A percentile compares a stretch with the other conserved stretches of the same genome.
phyloP scores from a whole-genome alignment of 148 eudicot genomes.

The Linanthus parryae region DNA sequence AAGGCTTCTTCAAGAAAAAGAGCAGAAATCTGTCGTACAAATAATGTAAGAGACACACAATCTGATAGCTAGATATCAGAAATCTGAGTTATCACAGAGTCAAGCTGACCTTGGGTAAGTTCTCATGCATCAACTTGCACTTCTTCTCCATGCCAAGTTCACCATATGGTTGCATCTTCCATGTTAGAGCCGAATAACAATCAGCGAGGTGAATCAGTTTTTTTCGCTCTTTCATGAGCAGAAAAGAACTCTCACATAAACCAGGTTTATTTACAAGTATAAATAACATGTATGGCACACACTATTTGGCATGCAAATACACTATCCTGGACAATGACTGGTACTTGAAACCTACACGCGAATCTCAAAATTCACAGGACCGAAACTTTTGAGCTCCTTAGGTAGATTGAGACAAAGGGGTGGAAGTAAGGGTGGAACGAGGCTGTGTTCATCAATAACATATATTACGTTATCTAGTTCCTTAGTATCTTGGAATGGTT shows the following conservation, averaged over 20 bases:
- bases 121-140: conserved; percentile 55
- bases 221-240: neutral
- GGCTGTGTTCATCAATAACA: too few species aligned
- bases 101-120: conserved; percentile 50
- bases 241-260: neutral
- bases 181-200: conserved; percentile 7
- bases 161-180: conserved; percentile 63
- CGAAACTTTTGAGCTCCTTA: too few species aligned
- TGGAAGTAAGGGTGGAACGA: too few species aligned
- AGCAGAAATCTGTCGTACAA: conserved; percentile 45
- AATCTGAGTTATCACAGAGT: neutral
- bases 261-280: neutral
- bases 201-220: neutral
- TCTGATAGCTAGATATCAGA: neutral
- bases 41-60: neutral
- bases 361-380: too few species aligned
- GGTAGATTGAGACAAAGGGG: too few species aligned
- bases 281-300: neutral
- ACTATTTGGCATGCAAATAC: neutral
- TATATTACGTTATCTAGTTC: too few species aligned
- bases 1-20: conserved; percentile 35
- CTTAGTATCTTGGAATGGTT: too few species aligned
- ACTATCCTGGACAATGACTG: neutral
- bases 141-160: conserved; percentile 49
- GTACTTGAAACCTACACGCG: neutral